phyloP scores from a whole-genome alignment of 345 rosid genomes.

The Hypericum perforatum region DNA sequence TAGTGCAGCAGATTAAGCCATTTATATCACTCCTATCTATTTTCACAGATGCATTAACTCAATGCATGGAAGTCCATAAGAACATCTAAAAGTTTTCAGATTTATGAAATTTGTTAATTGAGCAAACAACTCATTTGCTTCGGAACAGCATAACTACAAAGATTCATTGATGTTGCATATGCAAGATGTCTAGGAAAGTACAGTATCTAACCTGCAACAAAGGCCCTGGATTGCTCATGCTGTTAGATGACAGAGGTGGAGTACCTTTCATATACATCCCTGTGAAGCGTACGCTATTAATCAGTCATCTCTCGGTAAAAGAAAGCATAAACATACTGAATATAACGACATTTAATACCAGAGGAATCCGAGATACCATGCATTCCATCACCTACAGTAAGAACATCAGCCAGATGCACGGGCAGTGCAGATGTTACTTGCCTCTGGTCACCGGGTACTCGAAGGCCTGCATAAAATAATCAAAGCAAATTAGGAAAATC shows the following conservation, averaged over 20 bases:
- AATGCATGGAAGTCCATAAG: background rate
- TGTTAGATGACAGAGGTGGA: constrained; percentile 49
- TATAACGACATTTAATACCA: constrained; percentile 27
- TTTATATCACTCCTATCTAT: too few species aligned
- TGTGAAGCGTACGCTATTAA: constrained; percentile 18
- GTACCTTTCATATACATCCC: constrained; percentile 62
- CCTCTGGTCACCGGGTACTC: constrained; percentile 76
- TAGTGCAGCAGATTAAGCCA: too few species aligned
- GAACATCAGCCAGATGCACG: constrained; percentile 66
- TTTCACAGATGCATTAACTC: too few species aligned
- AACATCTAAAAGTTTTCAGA: background rate
- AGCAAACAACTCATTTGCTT: too few species aligned
- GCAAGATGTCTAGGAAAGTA: background rate
- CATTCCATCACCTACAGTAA: constrained; percentile 45
- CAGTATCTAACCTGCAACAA: constrained; percentile 53
- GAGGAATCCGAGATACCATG: constrained; percentile 48
- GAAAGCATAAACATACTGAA: background rate
- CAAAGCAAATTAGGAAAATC: background rate
- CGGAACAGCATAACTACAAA: background rate
- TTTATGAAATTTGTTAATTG: too few species aligned
- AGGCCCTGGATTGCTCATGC: constrained; percentile 46
- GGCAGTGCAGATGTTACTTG: constrained; percentile 77
- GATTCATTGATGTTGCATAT: background rate
- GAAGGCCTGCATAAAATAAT: constrained; percentile 41
- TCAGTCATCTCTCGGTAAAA: too few species aligned